These are phyloP conservation scores for Coemansia guatemalensis DNA, from an alignment of 192 early-diverging fungal species.

Conservation along the genomic window DNA sequence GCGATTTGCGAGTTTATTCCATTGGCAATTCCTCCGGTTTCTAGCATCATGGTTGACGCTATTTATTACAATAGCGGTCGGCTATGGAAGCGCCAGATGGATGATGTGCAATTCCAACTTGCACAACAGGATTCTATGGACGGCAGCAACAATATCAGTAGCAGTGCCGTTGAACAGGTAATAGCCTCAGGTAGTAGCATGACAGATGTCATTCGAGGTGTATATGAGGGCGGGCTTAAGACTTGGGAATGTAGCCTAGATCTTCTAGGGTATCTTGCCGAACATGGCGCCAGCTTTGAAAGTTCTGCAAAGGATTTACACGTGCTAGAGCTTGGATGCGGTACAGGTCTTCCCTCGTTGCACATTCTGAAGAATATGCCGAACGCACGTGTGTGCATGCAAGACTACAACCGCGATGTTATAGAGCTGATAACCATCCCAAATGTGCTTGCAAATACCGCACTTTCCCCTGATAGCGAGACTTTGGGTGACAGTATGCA, in stretches of 20 bases:
- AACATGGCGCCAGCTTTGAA: constrained; percentile 24
- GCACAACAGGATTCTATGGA: constrained; percentile 71
- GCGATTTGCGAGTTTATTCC: constrained; percentile 29
- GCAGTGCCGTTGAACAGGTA: constrained; percentile 28
- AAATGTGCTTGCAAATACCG: constrained; percentile 84
- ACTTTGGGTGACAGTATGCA: constrained; percentile 63
- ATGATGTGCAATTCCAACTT: constrained; percentile 83
- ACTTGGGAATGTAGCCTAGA: constrained; percentile 97
- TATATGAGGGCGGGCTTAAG: constrained; percentile 95
- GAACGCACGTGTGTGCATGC: constrained; percentile 68
- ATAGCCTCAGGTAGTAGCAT: constrained; percentile 33
- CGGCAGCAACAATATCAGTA: constrained; percentile 44
- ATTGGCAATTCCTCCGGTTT: constrained; percentile 28
- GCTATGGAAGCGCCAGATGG: constrained; percentile 70
- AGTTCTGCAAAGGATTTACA: background rate
- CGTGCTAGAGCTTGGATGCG: constrained; percentile 79
- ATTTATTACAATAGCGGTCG: constrained; percentile 28
- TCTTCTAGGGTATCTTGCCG: constrained; percentile 69
- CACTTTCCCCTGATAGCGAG: constrained; percentile 31
- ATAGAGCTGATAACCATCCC: constrained; percentile 86
- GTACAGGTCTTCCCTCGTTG: constrained; percentile 82
- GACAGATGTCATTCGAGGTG: constrained; percentile 80
- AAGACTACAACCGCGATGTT: constrained; percentile 93
- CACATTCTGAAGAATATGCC: constrained; percentile 61
- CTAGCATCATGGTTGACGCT: constrained; percentile 43